phyloP scores from a whole-genome alignment of 2,329 filamentous ascomycete genomes.

The Hymenoscyphus infarciens region DNA sequence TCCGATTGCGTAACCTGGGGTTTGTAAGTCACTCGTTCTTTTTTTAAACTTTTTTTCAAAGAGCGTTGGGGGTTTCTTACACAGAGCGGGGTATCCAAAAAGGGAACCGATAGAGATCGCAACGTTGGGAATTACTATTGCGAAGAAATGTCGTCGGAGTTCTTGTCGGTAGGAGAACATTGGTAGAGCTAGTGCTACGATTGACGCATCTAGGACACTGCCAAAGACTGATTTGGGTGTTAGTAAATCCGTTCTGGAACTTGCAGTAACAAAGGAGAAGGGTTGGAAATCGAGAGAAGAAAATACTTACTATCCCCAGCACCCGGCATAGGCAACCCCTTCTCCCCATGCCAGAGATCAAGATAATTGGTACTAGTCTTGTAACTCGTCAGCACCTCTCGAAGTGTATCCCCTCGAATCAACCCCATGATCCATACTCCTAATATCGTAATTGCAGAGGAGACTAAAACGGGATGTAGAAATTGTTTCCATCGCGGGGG shows the following conservation, averaged over 20 bases:
- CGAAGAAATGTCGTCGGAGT: conserved; percentile 49
- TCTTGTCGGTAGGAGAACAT: conserved; percentile 60
- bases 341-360: conserved; percentile 44
- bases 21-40: neutral
- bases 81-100: conserved; percentile 55
- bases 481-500: conserved; percentile 48
- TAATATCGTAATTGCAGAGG: conserved; percentile 51
- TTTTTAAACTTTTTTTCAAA: neutral
- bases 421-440: conserved; percentile 51
- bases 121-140: conserved; percentile 52
- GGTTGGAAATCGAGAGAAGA: neutral
- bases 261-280: neutral
- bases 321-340: conserved; percentile 41
- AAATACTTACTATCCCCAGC: conserved; percentile 45
- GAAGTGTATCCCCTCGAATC: conserved; percentile 41
- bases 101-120: conserved; percentile 50
- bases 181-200: conserved; percentile 56
- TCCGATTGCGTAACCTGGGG: conserved; percentile 45
- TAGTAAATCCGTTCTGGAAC: neutral
- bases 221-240: conserved; percentile 39
- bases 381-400: conserved; percentile 44
- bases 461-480: conserved; percentile 56
- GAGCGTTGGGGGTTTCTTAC: neutral
- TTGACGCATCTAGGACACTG: conserved; percentile 53
- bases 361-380: conserved; percentile 52